Percentiles rank a stretch among this genome's conserved stretches.
Conservation (phyloP, 192 early-diverging fungal genomes). For the Entomortierella chlamydospora region DNA sequence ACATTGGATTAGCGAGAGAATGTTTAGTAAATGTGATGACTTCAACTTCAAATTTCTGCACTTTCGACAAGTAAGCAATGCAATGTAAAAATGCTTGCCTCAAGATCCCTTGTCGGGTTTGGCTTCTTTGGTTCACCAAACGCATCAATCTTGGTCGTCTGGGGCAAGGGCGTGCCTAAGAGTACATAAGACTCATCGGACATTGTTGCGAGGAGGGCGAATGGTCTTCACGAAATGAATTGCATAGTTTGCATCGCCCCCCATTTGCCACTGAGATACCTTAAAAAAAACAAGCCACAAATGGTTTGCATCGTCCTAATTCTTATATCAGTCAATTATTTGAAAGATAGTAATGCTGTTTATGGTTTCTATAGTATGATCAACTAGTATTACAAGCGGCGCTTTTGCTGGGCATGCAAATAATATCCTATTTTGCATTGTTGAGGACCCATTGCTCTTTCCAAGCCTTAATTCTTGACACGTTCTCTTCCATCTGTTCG, state of each 20-base stretch:
- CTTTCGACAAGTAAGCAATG: not conserved
- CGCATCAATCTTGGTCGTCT: slow-evolving; percentile 20
- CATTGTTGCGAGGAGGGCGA: not conserved
- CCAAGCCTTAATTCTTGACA: slow-evolving; percentile 80
- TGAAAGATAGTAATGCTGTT: too few relatives aligned
- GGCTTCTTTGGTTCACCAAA: slow-evolving; percentile 25
- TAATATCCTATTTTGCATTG: slow-evolving; percentile 11
- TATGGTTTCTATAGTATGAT: too few relatives aligned
- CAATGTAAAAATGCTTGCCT: slow-evolving; percentile 13
- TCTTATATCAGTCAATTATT: too few relatives aligned
- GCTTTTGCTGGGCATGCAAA: too few relatives aligned
- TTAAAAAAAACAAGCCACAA: slow-evolving; percentile 5
- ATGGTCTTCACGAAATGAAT: not conserved
- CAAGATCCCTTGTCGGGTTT: slow-evolving; percentile 35
- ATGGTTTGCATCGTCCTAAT: too few relatives aligned
- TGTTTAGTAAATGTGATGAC: too few relatives aligned
- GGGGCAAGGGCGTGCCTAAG: slow-evolving; percentile 37
- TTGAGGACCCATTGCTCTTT: slow-evolving; percentile 70
- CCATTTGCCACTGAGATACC: not conserved
- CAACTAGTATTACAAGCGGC: too few relatives aligned
- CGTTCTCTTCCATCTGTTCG: slow-evolving; percentile 93
- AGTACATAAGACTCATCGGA: slow-evolving; percentile 30
- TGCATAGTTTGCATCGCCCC: not conserved
- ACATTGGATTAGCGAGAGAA: too few relatives aligned
- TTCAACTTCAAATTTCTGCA: not conserved